These are phyloP conservation scores for Bipolaris victoriae DNA, from an alignment of 2,329 filamentous ascomycete species.

Conservation along the genomic window DNA sequence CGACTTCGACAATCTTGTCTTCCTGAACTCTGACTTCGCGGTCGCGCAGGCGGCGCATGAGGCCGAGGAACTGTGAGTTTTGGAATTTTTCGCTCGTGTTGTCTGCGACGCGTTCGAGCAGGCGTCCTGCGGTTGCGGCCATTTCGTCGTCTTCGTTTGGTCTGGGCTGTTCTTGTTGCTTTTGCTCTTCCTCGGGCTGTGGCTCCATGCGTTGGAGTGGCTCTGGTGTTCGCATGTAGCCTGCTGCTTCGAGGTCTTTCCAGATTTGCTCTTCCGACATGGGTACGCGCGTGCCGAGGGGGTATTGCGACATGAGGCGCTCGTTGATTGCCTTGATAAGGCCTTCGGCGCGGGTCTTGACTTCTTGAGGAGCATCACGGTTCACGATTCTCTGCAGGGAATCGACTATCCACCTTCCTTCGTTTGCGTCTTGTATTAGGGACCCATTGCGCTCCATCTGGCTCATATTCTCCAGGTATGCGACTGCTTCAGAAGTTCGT, in stretches of 20 bases:
- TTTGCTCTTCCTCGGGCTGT: slow-evolving; percentile 38
- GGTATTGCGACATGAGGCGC: slow-evolving; percentile 46
- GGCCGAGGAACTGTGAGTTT: slow-evolving; percentile 74
- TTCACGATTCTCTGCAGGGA: slow-evolving; percentile 38
- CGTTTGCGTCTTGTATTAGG: slow-evolving; percentile 38
- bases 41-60: slow-evolving; percentile 79
- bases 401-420: slow-evolving; percentile 44
- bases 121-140: slow-evolving; percentile 71
- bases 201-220: slow-evolving; percentile 23
- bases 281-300: slow-evolving; percentile 29
- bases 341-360: slow-evolving; percentile 32
- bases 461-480: slow-evolving; percentile 36
- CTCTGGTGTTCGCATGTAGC: slow-evolving; percentile 33
- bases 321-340: slow-evolving; percentile 44
- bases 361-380: slow-evolving; percentile 33
- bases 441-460: slow-evolving; percentile 32
- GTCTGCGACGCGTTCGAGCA: slow-evolving; percentile 71
- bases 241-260: slow-evolving; percentile 40
- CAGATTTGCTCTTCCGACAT: slow-evolving; percentile 35
- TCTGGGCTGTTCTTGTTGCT: slow-evolving; percentile 31
- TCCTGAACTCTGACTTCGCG: slow-evolving; percentile 74
- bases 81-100: slow-evolving; percentile 77
- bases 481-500: slow-evolving; percentile 31
- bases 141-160: slow-evolving; percentile 67
- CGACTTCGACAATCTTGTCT: slow-evolving; percentile 67